A percentile compares a stretch with the other conserved stretches of the same genome.
phyloP scores from a whole-genome alignment of 192 early-diverging fungal species.

The Pilaira anomala region DNA sequence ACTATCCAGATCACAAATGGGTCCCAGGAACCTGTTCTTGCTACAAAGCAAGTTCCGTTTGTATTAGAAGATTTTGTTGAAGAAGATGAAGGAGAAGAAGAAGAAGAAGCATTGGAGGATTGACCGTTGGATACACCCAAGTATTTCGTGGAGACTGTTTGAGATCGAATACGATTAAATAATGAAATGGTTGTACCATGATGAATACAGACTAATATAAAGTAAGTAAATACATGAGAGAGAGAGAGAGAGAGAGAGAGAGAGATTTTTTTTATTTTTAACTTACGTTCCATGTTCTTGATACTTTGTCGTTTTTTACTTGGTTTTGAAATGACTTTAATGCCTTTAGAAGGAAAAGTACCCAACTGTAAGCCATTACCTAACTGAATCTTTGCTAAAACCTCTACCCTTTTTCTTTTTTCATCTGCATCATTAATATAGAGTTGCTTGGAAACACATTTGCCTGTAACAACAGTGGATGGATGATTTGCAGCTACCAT shows the following conservation, averaged over 20 bases:
- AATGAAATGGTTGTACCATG: conserved; percentile 83
- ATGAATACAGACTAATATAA: conserved; percentile 68
- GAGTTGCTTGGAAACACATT: conserved; percentile 76
- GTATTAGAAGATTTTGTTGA: conserved; percentile 2
- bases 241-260: not conserved
- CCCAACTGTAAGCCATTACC: conserved; percentile 61
- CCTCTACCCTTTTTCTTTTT: conserved; percentile 74
- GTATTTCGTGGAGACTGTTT: conserved; percentile 87
- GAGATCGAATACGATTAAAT: conserved; percentile 87
- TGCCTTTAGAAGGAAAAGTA: conserved; percentile 69
- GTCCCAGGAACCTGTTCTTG: conserved; percentile 75
- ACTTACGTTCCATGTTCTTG: conserved; percentile 71
- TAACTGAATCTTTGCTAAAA: conserved; percentile 68
- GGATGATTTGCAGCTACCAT: conserved; percentile 1
- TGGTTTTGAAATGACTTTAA: conserved; percentile 91
- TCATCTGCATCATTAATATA: conserved; percentile 84
- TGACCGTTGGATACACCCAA: conserved; percentile 55
- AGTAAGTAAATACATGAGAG: not conserved
- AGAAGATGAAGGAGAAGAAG: not conserved
- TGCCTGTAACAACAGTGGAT: conserved; percentile 48
- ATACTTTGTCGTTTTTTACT: conserved; percentile 85
- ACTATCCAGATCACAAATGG: conserved; percentile 85
- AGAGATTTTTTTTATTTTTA: not conserved
- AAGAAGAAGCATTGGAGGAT: no score
- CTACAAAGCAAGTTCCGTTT: conserved; percentile 65